Evolutionary conservation across 257 asterid genomes (phyloP), one percentile per base, ranked within the genome.

Genomic region (Solanum rostratum): DNA sequence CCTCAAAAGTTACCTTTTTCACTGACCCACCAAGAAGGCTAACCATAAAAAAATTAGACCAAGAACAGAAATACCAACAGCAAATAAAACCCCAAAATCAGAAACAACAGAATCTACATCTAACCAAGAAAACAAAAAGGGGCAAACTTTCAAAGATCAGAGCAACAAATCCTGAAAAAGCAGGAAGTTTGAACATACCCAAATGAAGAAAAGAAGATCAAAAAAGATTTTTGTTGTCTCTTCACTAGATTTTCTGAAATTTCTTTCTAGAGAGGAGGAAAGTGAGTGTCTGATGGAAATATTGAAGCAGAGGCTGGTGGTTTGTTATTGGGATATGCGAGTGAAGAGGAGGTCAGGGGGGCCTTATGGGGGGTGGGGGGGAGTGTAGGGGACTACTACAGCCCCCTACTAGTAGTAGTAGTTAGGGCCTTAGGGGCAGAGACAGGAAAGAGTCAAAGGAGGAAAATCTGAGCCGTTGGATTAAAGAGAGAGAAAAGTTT

Each of bases 401-500:
- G n/a, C n/a, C n/a, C n/a, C n/a, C n/a, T n/a, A n/a, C n/a, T n/a
- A n/a, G n/a, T 65, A 53, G 22, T 53, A 54, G 60, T 54, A 29
- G n/a, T 66, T 83, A 62, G 33, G 84, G 69, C 65, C 65, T 57
- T n/a, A 57, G 86, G 27, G 78, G 68, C 30, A 22, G 85, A 53
- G 66, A 76, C 30, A 80, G 22, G 69, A 41, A 66, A 79, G 94
- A 88, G 95, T 91, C 92, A 94, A 92, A 88, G 91, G 83, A 65
- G 91, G 93, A 22, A 86, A 87, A 83, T 82, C 30, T 20, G 85
- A 84, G 63, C 89, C 95, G 95, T 94, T 41, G 85, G 94, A 92
- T 93, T 49, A 50, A 50, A 76, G 57, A 83, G 83, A 69, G 84
- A 69, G 79, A 60, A 85, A 85, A 53, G 79, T 84, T 88, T 91